phyloP scores from a whole-genome alignment of 148 eudicot genomes.

The Chenopodium berlandieri region DNA sequence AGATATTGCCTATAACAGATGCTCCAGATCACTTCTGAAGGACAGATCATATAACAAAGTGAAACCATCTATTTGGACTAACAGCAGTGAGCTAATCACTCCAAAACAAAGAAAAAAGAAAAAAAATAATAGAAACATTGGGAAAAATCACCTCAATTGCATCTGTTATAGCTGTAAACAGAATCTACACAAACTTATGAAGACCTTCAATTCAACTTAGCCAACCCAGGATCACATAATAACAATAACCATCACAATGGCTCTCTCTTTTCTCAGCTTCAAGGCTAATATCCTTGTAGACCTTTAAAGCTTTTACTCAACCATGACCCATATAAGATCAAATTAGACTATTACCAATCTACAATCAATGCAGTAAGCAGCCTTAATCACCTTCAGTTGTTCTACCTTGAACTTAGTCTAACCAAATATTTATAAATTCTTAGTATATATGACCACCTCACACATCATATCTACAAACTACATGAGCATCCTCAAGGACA shows the following conservation, averaged over 20 bases:
- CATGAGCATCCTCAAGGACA: too few relatives aligned
- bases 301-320: not conserved
- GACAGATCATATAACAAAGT: not conserved
- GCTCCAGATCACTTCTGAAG: not conserved
- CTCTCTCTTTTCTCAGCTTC: not conserved
- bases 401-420: not conserved
- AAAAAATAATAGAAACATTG: not conserved
- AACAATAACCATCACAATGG: not conserved
- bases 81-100: too few relatives aligned
- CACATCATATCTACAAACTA: not conserved
- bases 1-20: not conserved
- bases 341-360: not conserved
- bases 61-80: not conserved
- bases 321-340: not conserved
- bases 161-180: not conserved
- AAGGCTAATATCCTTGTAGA: not conserved
- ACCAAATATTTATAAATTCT: not conserved
- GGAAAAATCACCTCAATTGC: not conserved
- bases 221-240: not conserved
- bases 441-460: not conserved
- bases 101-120: too few relatives aligned
- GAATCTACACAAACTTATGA: not conserved
- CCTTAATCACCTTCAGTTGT: not conserved
- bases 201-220: not conserved
- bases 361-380: not conserved